Base-by-base conservation (phyloP, 192 early-diverging fungal species). In the Coemansia sp. region DNA sequence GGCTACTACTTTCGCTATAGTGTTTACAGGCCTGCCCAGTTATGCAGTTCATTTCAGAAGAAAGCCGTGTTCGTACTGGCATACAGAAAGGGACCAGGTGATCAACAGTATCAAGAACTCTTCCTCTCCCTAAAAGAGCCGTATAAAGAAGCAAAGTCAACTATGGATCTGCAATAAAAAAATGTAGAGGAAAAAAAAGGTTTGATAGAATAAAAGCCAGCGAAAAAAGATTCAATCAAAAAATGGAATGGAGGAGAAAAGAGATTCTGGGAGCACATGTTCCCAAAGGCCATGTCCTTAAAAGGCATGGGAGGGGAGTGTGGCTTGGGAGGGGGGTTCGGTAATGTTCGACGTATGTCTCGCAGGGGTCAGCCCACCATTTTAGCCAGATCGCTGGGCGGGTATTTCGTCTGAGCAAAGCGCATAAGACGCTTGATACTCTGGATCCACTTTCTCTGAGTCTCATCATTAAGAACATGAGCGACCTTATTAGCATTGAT, bases 361-460 rank as follows among this genome's bases (percentile, higher is more conserved):
- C 46, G 2, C 17, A 34, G 46, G 19, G 5, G 19, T 48, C 68
- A 84, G 12, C 83, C 78, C 12, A 69, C 69, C 61, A 81, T 72
- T 53, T 85, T 85, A 13, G 84, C 75, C 45, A 78, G 27, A 44
- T 93, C 92, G 6, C 86, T 77, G 7, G 95, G 96, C 20, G 95
- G 95, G 78, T 94, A 97, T 68, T 91, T 91, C 46, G 81, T 89
- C 74, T 98, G 95, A 1, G 91, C 89, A 89, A 96, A 99, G 10
- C 93, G 95, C 89, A 99, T 97, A 38, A 99, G 82, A 22, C 97
- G 88, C 70, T 99, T 99, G 64, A 98, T 90, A 15, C 89, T 88
- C 82, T 99, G 97, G 83, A 99, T 99, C 97, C 97, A 99, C 74
- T 99, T 99, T 48, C 97, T 88, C 66, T 94, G 93, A 0, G 90